These are phyloP conservation scores for Alternaria triticina DNA, from an alignment of 2,329 filamentous ascomycete genomes.

Conservation along the genomic window DNA sequence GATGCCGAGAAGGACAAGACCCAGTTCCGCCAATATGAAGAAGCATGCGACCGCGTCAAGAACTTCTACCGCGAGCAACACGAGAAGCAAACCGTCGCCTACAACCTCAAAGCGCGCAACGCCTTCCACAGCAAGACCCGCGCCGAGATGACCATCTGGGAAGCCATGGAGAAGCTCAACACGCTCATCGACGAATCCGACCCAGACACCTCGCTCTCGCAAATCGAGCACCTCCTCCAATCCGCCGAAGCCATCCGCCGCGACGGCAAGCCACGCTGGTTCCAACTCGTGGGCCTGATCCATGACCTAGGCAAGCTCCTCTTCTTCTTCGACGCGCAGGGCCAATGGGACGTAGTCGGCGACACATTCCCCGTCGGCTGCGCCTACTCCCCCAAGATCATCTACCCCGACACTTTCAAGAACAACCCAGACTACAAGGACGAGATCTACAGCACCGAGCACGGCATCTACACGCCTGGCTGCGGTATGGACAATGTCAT, in stretches of 20 bases:
- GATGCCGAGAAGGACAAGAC: slow-evolving; percentile 79
- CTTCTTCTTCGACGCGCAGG: slow-evolving; percentile 80
- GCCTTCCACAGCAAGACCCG: slow-evolving; percentile 71
- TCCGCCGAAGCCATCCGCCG: slow-evolving; percentile 87
- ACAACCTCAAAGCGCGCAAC: slow-evolving; percentile 82
- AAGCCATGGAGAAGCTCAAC: slow-evolving; percentile 92
- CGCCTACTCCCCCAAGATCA: slow-evolving; percentile 75
- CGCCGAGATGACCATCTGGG: slow-evolving; percentile 83
- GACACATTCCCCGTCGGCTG: slow-evolving; percentile 84
- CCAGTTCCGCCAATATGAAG: slow-evolving; percentile 81
- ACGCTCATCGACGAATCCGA: slow-evolving; percentile 90
- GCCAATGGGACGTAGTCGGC: slow-evolving; percentile 93
- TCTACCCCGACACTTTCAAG: slow-evolving; percentile 79
- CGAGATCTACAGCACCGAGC: slow-evolving; percentile 74
- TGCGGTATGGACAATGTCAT: slow-evolving; percentile 88
- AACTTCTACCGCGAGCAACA: slow-evolving; percentile 80
- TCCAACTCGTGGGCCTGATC: slow-evolving; percentile 78
- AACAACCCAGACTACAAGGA: slow-evolving; percentile 77
- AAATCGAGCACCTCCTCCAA: slow-evolving; percentile 90
- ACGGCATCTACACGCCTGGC: slow-evolving; percentile 79
- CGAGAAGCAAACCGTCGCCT: slow-evolving; percentile 77
- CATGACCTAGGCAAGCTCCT: slow-evolving; percentile 83
- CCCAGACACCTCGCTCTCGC: slow-evolving; percentile 83
- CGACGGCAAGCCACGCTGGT: slow-evolving; percentile 83
- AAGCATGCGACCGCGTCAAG: slow-evolving; percentile 83